phyloP scores from a whole-genome alignment of 176 grass and related monocot species.

The Canna indica region DNA sequence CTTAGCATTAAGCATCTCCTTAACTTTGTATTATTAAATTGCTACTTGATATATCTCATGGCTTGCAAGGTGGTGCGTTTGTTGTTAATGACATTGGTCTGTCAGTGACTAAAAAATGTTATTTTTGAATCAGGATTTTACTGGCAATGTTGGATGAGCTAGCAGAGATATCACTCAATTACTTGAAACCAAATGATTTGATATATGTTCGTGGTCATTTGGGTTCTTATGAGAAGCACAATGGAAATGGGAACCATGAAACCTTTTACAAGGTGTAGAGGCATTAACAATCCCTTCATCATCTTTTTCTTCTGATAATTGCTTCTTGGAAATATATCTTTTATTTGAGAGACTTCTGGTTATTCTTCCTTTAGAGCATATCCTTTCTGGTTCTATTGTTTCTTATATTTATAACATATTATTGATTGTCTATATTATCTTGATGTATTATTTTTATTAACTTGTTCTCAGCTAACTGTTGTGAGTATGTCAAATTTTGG shows the following conservation, averaged over 20 bases:
- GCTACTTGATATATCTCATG: not conserved
- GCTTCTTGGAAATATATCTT: not conserved
- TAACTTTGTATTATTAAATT: conserved; percentile 11
- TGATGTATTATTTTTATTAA: not conserved
- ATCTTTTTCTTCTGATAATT: conserved; percentile 4
- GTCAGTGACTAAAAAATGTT: conserved; percentile 3
- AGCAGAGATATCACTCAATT: conserved; percentile 28
- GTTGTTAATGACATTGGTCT: not conserved
- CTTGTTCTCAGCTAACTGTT: not conserved
- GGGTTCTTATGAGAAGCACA: conserved; percentile 21
- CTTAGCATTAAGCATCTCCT: not conserved
- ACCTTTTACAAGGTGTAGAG: conserved; percentile 37
- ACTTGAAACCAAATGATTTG: conserved; percentile 44
- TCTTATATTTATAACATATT: not conserved
- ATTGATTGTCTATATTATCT: not conserved
- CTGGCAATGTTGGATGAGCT: conserved; percentile 18
- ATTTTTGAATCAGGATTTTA: conserved; percentile 30
- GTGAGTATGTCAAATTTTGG: not conserved
- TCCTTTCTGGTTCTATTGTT: not conserved
- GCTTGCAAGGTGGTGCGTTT: not conserved
- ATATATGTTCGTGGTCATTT: conserved; percentile 37
- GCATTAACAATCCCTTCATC: not conserved
- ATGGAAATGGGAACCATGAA: conserved; percentile 15
- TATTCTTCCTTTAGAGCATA: not conserved
- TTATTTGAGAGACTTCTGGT: not conserved